Evolutionary conservation across 345 rosid genomes (phyloP).

Genomic region (Hypericum perforatum): DNA sequence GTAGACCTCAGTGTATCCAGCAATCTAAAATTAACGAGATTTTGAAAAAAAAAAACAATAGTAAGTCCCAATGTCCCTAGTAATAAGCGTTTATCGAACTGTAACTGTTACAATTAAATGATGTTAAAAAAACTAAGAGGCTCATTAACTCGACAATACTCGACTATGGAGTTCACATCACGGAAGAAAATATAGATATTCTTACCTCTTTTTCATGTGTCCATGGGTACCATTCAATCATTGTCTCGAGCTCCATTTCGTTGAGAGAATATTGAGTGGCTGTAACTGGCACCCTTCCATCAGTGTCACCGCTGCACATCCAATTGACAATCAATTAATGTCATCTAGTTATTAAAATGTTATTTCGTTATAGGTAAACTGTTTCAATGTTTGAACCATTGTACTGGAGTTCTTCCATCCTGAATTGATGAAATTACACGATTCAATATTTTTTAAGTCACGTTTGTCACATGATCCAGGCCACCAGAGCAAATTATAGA

Average conservation of each 20-base stretch:
- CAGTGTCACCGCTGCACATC: conserved; percentile 36
- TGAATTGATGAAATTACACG: too few species aligned
- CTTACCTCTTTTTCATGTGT: conserved; percentile 30
- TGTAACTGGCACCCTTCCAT: conserved; percentile 35
- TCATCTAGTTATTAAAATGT: too few species aligned
- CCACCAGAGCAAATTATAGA: neutral
- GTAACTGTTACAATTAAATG: too few species aligned
- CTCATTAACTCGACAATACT: too few species aligned
- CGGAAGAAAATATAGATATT: too few species aligned
- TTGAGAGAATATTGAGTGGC: conserved; percentile 31
- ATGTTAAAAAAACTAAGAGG: too few species aligned
- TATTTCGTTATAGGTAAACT: conserved; percentile 1
- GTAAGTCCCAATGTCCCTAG: neutral
- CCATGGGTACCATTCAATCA: conserved; percentile 38
- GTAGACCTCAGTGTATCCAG: conserved; percentile 39
- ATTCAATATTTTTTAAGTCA: too few species aligned
- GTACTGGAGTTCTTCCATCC: neutral
- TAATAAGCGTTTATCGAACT: too few species aligned
- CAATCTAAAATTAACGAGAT: conserved; percentile 24
- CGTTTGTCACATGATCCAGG: too few species aligned
- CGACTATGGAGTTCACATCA: too few species aligned
- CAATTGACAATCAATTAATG: too few species aligned
- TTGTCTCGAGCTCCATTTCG: conserved; percentile 17
- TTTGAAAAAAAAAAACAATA: neutral
- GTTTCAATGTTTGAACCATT: neutral